A percentile compares a stretch with the other conserved stretches of the same genome.
Conservation (phyloP, 495 filamentous ascomycete genomes). For the Xylaria nigripes region DNA sequence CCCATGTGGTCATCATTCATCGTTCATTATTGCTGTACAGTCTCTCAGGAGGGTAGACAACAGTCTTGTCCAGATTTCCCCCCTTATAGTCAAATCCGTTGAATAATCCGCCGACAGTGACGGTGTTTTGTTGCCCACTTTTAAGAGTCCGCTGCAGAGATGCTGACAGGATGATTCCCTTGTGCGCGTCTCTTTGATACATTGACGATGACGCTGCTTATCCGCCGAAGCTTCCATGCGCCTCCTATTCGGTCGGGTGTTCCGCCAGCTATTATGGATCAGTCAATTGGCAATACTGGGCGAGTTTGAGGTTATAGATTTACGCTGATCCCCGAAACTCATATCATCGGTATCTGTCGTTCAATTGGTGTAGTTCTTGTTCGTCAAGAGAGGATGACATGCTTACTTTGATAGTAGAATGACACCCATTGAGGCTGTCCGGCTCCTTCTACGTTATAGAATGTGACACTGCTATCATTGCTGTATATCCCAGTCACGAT, state of each 20-base stretch:
- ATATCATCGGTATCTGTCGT: constrained; percentile 31
- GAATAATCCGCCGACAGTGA: constrained; percentile 34
- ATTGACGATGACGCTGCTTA: constrained; percentile 40
- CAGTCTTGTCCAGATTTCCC: constrained; percentile 35
- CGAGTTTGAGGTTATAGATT: constrained; percentile 5
- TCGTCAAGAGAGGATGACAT: neutral
- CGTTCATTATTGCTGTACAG: too few species aligned
- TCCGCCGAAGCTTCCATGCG: constrained; percentile 36
- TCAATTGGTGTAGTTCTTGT: constrained; percentile 3
- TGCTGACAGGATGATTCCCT: constrained; percentile 37
- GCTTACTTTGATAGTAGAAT: constrained; percentile 42
- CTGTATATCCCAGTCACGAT: constrained; percentile 44
- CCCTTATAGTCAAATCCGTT: constrained; percentile 36
- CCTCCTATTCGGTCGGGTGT: constrained; percentile 36
- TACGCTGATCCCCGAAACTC: constrained; percentile 38
- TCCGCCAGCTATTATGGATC: constrained; percentile 21
- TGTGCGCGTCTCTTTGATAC: constrained; percentile 38
- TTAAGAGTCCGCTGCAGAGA: constrained; percentile 31
- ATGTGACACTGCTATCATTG: constrained; percentile 45
- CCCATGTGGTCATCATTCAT: too few species aligned
- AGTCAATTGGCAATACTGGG: neutral
- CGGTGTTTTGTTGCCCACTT: constrained; percentile 31
- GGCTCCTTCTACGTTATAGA: constrained; percentile 38
- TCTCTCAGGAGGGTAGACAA: constrained; percentile 39
- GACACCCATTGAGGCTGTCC: constrained; percentile 49